phyloP scores from a whole-genome alignment of 495 filamentous ascomycete genomes.

The Podospora anserina region DNA sequence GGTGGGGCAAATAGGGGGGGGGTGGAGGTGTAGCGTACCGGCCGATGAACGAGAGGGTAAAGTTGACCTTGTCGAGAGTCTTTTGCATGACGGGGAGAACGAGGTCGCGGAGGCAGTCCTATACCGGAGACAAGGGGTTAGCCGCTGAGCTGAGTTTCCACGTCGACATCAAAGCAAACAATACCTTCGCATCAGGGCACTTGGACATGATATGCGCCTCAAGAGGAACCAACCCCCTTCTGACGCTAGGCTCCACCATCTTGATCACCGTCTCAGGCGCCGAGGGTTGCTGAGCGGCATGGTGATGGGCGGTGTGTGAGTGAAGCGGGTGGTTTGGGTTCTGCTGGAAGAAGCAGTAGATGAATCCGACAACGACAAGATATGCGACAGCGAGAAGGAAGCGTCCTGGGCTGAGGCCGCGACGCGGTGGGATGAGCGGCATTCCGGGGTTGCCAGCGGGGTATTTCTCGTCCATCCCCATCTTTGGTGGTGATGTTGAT shows the following conservation, averaged over 20 bases:
- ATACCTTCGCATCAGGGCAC: slow-evolving; percentile 74
- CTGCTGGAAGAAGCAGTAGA: slow-evolving; percentile 14
- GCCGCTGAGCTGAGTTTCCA: background rate
- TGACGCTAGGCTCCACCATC: background rate
- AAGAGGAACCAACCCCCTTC: slow-evolving; percentile 56
- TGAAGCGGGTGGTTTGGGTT: background rate
- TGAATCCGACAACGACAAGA: slow-evolving; percentile 9
- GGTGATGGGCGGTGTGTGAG: background rate
- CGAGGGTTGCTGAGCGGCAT: background rate
- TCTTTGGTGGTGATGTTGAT: background rate
- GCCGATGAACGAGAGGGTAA: slow-evolving; percentile 87
- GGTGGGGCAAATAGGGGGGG: background rate
- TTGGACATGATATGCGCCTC: slow-evolving; percentile 95
- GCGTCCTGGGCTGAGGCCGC: slow-evolving; percentile 14
- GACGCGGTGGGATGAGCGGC: slow-evolving; percentile 17
- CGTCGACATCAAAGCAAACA: background rate
- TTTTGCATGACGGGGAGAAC: slow-evolving; percentile 84
- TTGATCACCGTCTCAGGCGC: background rate
- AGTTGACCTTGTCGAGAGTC: slow-evolving; percentile 80
- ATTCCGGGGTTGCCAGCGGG: slow-evolving; percentile 13
- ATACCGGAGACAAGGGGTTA: slow-evolving; percentile 6
- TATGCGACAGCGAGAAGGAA: slow-evolving; percentile 14
- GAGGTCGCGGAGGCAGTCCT: slow-evolving; percentile 74
- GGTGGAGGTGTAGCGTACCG: slow-evolving; percentile 46
- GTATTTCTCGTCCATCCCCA: slow-evolving; percentile 24